phyloP scores from a whole-genome alignment of 208 protist species.

The Porcisia hertigi region DNA sequence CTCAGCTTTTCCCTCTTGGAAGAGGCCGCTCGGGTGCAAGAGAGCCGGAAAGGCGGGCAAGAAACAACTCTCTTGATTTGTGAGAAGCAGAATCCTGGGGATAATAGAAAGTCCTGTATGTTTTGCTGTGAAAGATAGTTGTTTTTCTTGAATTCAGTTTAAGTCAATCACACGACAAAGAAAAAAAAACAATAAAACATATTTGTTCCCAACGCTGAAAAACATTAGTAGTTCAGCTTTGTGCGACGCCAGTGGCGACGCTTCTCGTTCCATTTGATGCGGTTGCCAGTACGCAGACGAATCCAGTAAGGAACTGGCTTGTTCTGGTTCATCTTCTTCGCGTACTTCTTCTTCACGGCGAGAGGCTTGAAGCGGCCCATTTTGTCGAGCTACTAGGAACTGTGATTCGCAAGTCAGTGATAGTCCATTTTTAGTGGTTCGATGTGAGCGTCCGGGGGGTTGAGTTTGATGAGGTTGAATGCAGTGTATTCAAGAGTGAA shows the following conservation, averaged over 20 bases:
- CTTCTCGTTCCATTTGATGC: conserved; percentile 95
- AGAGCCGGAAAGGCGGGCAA: no score
- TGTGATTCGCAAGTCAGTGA: not conserved
- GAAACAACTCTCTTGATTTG: no score
- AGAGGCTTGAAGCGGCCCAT: conserved; percentile 93
- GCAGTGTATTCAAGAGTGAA: not conserved
- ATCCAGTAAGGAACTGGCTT: conserved; percentile 94
- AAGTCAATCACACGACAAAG: not conserved
- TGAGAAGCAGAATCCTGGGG: no score
- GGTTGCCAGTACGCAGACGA: conserved; percentile 90
- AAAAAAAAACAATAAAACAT: conserved; percentile 12
- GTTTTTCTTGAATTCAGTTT: not conserved
- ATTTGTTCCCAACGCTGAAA: conserved; percentile 9
- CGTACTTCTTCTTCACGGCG: conserved; percentile 93
- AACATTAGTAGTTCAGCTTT: conserved; percentile 91
- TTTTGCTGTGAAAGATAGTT: not conserved
- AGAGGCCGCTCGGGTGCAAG: no score
- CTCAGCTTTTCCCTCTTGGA: no score
- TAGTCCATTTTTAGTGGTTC: not conserved
- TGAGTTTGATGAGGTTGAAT: not conserved
- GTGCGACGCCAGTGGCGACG: conserved; percentile 95
- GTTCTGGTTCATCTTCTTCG: conserved; percentile 95
- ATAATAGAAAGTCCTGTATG: not conserved
- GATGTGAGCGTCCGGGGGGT: not conserved
- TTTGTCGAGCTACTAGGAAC: conserved; percentile 19